Percentiles rank a stretch among this genome's conserved stretches.
Conservation (phyloP, 345 rosid species). For the Eutrema japonicum region DNA sequence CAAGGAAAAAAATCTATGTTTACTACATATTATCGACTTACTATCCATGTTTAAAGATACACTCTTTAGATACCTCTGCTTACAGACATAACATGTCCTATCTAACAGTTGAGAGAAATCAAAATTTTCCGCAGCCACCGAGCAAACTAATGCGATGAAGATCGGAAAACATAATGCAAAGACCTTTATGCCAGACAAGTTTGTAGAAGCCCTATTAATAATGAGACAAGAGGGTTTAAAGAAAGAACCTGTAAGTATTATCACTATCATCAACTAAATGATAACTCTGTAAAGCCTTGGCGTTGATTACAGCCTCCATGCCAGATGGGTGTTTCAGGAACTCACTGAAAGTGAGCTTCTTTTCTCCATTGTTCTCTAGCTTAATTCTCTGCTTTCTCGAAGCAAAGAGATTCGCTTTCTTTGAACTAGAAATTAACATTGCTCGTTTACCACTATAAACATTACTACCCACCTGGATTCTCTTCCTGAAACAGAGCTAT, state of each 20-base stretch:
- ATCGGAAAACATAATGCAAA: slow-evolving; percentile 4
- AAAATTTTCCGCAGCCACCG: not conserved
- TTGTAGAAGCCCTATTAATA: not conserved
- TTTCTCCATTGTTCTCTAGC: slow-evolving; percentile 48
- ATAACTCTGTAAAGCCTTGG: slow-evolving; percentile 62
- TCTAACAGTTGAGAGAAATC: slow-evolving; percentile 1
- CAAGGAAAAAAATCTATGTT: too few species aligned
- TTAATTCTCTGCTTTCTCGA: slow-evolving; percentile 60
- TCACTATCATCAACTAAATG: slow-evolving; percentile 50
- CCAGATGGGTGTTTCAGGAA: slow-evolving; percentile 76
- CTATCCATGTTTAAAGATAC: not conserved
- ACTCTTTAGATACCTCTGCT: not conserved
- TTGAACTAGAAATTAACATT: slow-evolving; percentile 41
- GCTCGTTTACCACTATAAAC: not conserved
- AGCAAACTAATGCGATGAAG: not conserved
- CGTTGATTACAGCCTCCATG: slow-evolving; percentile 67
- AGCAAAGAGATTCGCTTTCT: slow-evolving; percentile 73
- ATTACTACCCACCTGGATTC: slow-evolving; percentile 10
- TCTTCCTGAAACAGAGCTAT: slow-evolving; percentile 36
- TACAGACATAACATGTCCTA: slow-evolving; percentile 6
- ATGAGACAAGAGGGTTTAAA: not conserved
- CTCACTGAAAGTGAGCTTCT: slow-evolving; percentile 54
- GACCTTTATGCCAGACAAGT: slow-evolving; percentile 17
- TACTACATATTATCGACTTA: not conserved
- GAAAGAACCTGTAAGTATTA: slow-evolving; percentile 65